Evolutionary conservation across 164 flowering plant genomes (phyloP).

Genomic region (Piper betle): DNA sequence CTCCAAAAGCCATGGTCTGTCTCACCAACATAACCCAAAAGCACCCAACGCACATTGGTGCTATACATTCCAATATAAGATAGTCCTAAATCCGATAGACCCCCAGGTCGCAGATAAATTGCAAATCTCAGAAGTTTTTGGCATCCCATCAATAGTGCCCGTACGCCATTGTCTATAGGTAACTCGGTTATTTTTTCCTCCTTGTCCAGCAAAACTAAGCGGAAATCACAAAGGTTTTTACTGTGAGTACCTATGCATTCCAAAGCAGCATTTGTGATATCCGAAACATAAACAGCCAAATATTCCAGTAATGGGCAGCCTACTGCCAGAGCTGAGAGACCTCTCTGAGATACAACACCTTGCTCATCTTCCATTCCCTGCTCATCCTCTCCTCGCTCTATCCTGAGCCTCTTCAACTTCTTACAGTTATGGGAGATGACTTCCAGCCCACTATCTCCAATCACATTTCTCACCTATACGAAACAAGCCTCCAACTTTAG

Average conservation of each 20-base stretch:
- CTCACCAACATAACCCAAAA: conserved; percentile 74
- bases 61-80: conserved; percentile 70
- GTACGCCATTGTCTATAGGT: conserved; percentile 93
- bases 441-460: conserved; percentile 73
- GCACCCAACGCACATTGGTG: conserved; percentile 79
- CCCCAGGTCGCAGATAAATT: conserved; percentile 72
- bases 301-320: conserved; percentile 78
- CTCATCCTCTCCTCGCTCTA: conserved; percentile 88
- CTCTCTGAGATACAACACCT: conserved; percentile 79
- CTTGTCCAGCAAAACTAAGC: conserved; percentile 71
- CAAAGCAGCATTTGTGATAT: conserved; percentile 65
- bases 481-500: background rate
- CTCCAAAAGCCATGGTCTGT: conserved; percentile 64
- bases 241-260: conserved; percentile 46
- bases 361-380: conserved; percentile 77
- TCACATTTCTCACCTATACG: conserved; percentile 55
- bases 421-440: conserved; percentile 46
- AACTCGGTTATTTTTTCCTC: conserved; percentile 66
- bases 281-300: conserved; percentile 80
- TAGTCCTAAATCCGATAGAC: conserved; percentile 76
- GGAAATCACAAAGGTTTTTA: conserved; percentile 74
- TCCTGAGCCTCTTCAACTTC: conserved; percentile 55
- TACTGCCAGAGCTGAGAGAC: conserved; percentile 61
- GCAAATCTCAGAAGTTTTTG: conserved; percentile 65
- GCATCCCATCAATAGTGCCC: conserved; percentile 66